Evolutionary conservation across 768 basidiomycete genomes (phyloP).

Genomic region (Auricularia heimuer): DNA sequence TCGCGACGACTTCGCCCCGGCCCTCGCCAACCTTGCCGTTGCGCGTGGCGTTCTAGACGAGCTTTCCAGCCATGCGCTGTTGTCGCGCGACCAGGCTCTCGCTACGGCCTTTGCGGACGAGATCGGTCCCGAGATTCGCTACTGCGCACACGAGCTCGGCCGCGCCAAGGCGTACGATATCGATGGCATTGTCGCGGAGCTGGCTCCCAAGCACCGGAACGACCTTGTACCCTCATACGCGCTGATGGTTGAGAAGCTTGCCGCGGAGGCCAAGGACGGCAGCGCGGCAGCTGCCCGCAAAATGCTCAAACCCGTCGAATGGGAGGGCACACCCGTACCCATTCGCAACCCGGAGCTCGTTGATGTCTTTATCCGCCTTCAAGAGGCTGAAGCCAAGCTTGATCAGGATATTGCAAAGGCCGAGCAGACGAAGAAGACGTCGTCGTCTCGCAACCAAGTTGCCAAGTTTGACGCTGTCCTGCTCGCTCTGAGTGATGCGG

Average conservation of each 20-base stretch:
- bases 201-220: conserved; percentile 46
- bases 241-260: conserved; percentile 40
- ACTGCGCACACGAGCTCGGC: conserved; percentile 85
- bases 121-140: conserved; percentile 82
- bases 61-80: conserved; percentile 50
- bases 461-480: conserved; percentile 84
- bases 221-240: conserved; percentile 58
- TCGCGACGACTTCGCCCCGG: conserved; percentile 55
- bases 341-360: conserved; percentile 88
- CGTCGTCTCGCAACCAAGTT: conserved; percentile 59
- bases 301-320: conserved; percentile 50
- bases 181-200: conserved; percentile 58
- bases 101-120: conserved; percentile 77
- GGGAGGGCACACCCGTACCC: conserved; percentile 79
- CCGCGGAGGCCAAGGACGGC: conserved; percentile 27
- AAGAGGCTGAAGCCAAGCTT: conserved; percentile 61
- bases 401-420: conserved; percentile 23
- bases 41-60: conserved; percentile 66
- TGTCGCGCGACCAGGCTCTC: conserved; percentile 79
- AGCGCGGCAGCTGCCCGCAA: conserved; percentile 34
- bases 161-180: conserved; percentile 71
- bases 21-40: conserved; percentile 62
- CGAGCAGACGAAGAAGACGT: conserved; percentile 18
- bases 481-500: conserved; percentile 79
- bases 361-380: conserved; percentile 72